Evolutionary conservation across 495 filamentous ascomycete species (phyloP), one percentile per base, ranked within the genome.

Genomic region (Penicillium goetzii): DNA sequence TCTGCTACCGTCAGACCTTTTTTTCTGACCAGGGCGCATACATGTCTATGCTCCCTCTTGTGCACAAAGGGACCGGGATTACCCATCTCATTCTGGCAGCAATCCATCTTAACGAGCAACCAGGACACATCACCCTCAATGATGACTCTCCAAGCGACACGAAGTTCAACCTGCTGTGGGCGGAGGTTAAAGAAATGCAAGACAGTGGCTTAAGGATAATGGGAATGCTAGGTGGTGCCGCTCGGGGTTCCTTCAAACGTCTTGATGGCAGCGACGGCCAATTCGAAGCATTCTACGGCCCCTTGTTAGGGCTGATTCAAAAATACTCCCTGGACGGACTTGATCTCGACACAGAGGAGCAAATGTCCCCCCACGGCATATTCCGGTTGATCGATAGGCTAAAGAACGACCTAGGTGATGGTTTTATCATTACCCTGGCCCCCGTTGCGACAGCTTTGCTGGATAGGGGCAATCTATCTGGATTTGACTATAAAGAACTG

Each of bases 211-310:
- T 94, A 69, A 88, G 85, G 63, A 81, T 94, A 38, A 81, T 93
- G 68, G 89, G 87, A 60, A 94, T 96, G 91, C 77, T 96, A 12
- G 92, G 92, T 21, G 92, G 92, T 4, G 91, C 90, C 2, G 91
- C 90, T 0, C 78, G 77, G 50, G 92, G 92, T 11, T 85, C 85
- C 17, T 96, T 87, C 71, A 38, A 64, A 19, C 82, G 85, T 2
- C 80, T 94, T 8, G 90, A 93, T 69, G 77, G 77, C 53, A 73
- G 74, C 59, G 73, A 80, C 33, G 68, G 73, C 12, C 72, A 81
- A 6, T 93, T 93, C 62, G 88, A 90, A 70, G 64, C 56, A 6
- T 91, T 86, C 73, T 96, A 96, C 73, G 71, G 58, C 0, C 88
- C 87, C 12, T 78, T 96, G n/a, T 78, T 81, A 15, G 77, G 83